A percentile compares a stretch with the other conserved stretches of the same genome.
Evolutionary conservation across 805 yeast species (phyloP).

Genomic region (Starmerella asiatica): DNA sequence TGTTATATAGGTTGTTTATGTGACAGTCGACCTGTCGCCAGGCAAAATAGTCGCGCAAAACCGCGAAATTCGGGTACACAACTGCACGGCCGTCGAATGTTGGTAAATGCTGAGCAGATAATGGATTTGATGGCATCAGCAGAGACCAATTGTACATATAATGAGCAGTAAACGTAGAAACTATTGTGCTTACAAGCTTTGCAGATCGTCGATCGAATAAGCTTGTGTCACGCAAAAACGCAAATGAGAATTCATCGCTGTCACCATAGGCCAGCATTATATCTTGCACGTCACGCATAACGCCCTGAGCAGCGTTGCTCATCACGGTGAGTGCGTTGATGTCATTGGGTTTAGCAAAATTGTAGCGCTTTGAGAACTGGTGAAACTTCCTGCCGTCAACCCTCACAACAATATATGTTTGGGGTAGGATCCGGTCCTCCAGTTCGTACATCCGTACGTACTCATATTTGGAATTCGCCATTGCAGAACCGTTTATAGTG

Average conservation of each 20-base stretch:
- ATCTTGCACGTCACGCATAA: conserved; percentile 57
- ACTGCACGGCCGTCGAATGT: conserved; percentile 88
- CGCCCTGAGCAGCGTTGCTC: conserved; percentile 62
- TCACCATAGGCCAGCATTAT: conserved; percentile 80
- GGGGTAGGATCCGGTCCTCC: conserved; percentile 59
- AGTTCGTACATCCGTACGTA: conserved; percentile 74
- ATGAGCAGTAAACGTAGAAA: conserved; percentile 64
- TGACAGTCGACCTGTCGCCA: conserved; percentile 97
- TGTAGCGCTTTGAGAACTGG: conserved; percentile 52
- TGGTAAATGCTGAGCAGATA: conserved; percentile 49
- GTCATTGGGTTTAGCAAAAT: conserved; percentile 83
- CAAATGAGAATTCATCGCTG: conserved; percentile 85
- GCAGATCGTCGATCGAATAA: conserved; percentile 73
- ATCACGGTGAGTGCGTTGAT: conserved; percentile 57
- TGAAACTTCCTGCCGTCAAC: conserved; percentile 94
- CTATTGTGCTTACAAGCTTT: conserved; percentile 70
- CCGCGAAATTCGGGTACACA: conserved; percentile 51
- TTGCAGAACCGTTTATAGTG: conserved; percentile 1
- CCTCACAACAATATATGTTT: conserved; percentile 68
- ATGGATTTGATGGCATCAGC: conserved; percentile 32
- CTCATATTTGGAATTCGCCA: conserved; percentile 78
- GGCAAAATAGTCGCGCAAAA: conserved; percentile 65
- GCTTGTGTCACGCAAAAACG: conserved; percentile 47
- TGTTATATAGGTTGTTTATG: conserved; percentile 85
- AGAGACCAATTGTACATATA: conserved; percentile 57